Evolutionary conservation across 202 grass and related monocot species (phyloP).

Genomic region (Dendrocalamus latiflorus): DNA sequence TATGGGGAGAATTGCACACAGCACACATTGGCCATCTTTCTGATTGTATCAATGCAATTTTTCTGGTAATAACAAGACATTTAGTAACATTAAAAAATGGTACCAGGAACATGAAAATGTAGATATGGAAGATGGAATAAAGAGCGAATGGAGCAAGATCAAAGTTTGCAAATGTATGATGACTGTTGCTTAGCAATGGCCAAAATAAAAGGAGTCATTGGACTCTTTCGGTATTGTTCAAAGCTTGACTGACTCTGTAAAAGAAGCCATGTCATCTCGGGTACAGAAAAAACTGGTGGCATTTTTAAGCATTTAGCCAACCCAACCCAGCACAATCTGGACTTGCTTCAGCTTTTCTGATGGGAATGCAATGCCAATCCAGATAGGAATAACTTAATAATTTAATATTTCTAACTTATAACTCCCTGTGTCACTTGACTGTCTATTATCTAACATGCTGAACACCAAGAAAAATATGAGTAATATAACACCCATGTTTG

Average conservation of each 20-base stretch:
- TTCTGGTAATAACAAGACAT: constrained; percentile 49
- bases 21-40: constrained; percentile 81
- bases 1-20: constrained; percentile 90
- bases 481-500: neutral
- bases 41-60: constrained; percentile 76
- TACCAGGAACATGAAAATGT: neutral
- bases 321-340: neutral
- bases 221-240: neutral
- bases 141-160: neutral
- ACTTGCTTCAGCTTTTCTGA: neutral
- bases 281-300: neutral
- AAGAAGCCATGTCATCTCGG: neutral
- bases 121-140: neutral
- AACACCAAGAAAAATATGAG: constrained; percentile 8
- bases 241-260: neutral
- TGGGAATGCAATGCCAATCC: neutral
- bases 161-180: neutral
- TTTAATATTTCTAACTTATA: constrained; percentile 11
- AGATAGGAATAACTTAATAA: neutral
- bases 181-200: neutral
- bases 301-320: neutral
- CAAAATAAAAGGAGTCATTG: neutral
- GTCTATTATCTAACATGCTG: neutral
- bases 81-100: constrained; percentile 7
- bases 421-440: neutral